Percentiles rank a stretch among this genome's conserved stretches.
Conservation (phyloP, 371 early-diverging fungal species). For the Mortierella sp. region DNA sequence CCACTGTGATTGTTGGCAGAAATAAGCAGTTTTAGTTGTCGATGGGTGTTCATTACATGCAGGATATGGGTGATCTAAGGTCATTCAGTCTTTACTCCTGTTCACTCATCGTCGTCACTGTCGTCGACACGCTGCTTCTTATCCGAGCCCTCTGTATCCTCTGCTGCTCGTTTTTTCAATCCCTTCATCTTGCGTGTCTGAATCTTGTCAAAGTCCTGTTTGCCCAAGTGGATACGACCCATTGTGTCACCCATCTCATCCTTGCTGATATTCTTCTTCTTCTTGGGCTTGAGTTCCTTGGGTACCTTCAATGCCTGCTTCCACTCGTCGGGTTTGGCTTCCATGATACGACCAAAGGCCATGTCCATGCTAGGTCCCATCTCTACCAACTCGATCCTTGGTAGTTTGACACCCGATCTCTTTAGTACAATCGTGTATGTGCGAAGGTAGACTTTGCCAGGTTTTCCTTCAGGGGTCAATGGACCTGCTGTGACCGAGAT, state of each 20-base stretch:
- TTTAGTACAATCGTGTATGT: constrained; percentile 85
- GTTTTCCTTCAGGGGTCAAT: constrained; percentile 57
- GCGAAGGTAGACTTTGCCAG: constrained; percentile 77
- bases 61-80: too few relatives aligned
- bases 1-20: too few relatives aligned
- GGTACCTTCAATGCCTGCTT: constrained; percentile 85
- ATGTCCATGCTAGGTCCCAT: constrained; percentile 95
- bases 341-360: constrained; percentile 75
- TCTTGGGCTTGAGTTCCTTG: constrained; percentile 88
- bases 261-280: constrained; percentile 91
- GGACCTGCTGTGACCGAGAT: constrained; percentile 87
- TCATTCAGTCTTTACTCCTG: too few relatives aligned
- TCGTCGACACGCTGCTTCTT: constrained; percentile 65
- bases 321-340: constrained; percentile 83
- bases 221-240: constrained; percentile 92
- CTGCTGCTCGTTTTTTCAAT: constrained; percentile 75
- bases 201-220: constrained; percentile 90
- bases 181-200: constrained; percentile 99
- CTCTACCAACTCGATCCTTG: constrained; percentile 91
- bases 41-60: too few relatives aligned
- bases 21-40: too few relatives aligned
- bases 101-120: constrained; percentile 52
- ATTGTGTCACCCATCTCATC: constrained; percentile 92
- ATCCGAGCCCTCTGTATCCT: constrained; percentile 59
- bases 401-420: constrained; percentile 86